Evolutionary conservation across 1,284 basidiomycete genomes (phyloP).

Genomic region (Thecaphora thlaspeos): DNA sequence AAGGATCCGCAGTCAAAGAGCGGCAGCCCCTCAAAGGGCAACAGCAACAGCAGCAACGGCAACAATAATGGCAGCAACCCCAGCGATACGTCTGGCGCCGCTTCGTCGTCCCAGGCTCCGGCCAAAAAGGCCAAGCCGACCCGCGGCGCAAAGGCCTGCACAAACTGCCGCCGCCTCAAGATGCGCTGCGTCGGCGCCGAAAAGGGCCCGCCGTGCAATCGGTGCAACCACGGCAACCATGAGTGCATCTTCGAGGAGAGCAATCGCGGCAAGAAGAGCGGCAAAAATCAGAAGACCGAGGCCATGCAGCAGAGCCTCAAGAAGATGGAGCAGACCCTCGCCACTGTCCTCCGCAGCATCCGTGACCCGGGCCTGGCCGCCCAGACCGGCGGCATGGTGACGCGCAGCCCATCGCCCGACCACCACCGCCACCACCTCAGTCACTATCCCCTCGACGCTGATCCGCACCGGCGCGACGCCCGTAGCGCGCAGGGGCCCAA

Average conservation of each 20-base stretch:
- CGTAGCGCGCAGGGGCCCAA: constrained; percentile 13
- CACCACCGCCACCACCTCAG: constrained; percentile 3
- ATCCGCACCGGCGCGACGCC: neutral
- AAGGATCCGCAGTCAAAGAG: constrained; percentile 4
- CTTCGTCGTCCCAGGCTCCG: neutral
- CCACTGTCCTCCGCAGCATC: constrained; percentile 49
- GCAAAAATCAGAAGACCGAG: constrained; percentile 50
- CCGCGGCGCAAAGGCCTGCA: constrained; percentile 71
- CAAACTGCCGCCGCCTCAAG: constrained; percentile 90
- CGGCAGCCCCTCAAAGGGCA: constrained; percentile 10
- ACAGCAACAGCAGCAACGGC: constrained; percentile 7
- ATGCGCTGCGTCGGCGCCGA: constrained; percentile 97
- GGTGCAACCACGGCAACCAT: constrained; percentile 54
- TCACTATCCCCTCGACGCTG: constrained; percentile 3
- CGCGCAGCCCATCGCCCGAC: constrained; percentile 27
- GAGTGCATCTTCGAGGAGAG: constrained; percentile 56
- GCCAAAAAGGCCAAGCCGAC: constrained; percentile 53
- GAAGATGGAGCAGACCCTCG: constrained; percentile 55
- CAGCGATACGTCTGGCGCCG: constrained; percentile 8
- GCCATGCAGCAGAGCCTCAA: constrained; percentile 53
- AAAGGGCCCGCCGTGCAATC: constrained; percentile 83
- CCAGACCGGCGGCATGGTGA: constrained; percentile 39
- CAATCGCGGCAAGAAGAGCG: constrained; percentile 55
- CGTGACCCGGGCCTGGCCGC: constrained; percentile 40
- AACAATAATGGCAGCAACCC: constrained; percentile 5